Evolutionary conservation across 116 monocot species (phyloP), one percentile per base, ranked within the genome.

Genomic region (Phalaenopsis hybrid): DNA sequence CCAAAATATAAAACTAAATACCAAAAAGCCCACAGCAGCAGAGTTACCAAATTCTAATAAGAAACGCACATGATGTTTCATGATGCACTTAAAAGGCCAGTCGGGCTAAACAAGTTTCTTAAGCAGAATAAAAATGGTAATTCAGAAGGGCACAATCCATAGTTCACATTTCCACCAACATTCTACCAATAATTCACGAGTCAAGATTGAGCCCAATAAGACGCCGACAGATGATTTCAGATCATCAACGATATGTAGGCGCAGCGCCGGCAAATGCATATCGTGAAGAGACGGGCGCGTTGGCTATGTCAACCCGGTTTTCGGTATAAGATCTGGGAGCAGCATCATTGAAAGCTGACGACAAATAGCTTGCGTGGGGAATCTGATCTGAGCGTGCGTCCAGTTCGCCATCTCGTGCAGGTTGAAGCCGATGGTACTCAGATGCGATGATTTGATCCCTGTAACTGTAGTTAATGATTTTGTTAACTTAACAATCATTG

Each of bases 181-280:
- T 25, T 67, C 25, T 67, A 67, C 51, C 55, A 55, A 55, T 55
- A 55, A 55, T 55, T 55, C 55, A 55, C 0, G 15, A 55, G 55
- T 55, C 16, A 37, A 16, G 37, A 16, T 4, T 16, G 12, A 41
- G 13, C 0, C 9, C 37, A 5, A 1, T 0, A 48, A 72, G 72
- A 21, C 15, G 17, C 55, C 16, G 13, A 55, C 55, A 41, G 41
- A 41, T 15, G 15, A 55, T 72, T 31, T 3, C 15, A 41, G 31
- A 23, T 20, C 55, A 55, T 78, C 52, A 78, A 52, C 52, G 78
- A 52, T 78, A 55, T 4, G 78, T 57, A 0, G 78, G 78, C 0
- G 78, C 55, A 1, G 78, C 9, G 18, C 78, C 78, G 21, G 78
- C 78, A 20, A 78, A 78, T 5, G 78, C 33, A 15, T 78, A 78